These are phyloP conservation scores for Daldinia sp. DNA, from an alignment of 2,329 filamentous ascomycete genomes.

Conservation along the genomic window DNA sequence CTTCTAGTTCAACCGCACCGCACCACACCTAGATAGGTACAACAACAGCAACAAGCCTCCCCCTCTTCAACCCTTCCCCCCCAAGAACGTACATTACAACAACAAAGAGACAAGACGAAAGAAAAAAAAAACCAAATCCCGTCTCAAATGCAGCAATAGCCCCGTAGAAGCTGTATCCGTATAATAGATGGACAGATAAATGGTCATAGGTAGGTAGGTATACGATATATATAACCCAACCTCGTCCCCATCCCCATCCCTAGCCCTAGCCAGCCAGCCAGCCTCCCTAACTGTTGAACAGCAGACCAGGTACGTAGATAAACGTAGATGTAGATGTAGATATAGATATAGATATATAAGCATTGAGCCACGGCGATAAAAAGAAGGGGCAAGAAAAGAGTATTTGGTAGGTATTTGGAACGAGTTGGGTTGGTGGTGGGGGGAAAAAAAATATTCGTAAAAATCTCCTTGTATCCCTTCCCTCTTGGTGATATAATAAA, in stretches of 20 bases:
- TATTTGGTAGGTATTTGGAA: background rate
- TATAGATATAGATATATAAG: too few relatives aligned
- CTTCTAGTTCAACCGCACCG: background rate
- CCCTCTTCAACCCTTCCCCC: background rate
- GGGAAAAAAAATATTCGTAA: too few relatives aligned
- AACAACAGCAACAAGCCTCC: background rate
- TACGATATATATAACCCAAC: background rate
- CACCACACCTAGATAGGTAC: too few relatives aligned
- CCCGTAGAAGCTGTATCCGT: too few relatives aligned
- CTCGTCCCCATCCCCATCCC: too few relatives aligned
- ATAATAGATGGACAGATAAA: background rate
- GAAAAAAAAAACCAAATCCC: background rate
- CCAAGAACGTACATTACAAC: background rate
- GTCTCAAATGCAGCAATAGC: background rate
- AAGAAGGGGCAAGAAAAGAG: too few relatives aligned
- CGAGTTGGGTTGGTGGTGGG: too few relatives aligned
- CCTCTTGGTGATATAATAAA: background rate
- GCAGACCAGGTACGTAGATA: background rate
- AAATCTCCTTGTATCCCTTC: background rate
- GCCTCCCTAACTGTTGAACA: background rate
- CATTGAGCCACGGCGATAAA: background rate
- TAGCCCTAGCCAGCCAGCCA: background rate
- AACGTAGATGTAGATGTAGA: too few relatives aligned
- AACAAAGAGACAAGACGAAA: background rate
- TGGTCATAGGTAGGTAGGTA: background rate